A percentile compares a stretch with the other conserved stretches of the same genome.
Evolutionary conservation across 345 rosid species (phyloP).

Genomic region (Physaria fendleri): DNA sequence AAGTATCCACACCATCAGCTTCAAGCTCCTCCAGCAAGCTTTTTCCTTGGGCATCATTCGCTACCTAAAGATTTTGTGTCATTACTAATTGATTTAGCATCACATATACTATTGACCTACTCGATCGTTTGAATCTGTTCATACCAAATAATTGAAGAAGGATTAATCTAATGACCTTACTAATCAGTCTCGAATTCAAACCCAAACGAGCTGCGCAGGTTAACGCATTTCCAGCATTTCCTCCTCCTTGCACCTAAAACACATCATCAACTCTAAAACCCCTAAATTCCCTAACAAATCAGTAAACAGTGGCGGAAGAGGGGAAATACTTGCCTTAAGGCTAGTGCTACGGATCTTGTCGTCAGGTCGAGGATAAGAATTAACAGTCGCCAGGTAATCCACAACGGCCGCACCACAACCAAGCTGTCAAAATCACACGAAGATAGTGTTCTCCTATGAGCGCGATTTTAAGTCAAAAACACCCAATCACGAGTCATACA

Average conservation of each 20-base stretch:
- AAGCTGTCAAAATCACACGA: constrained; percentile 41
- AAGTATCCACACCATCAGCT: constrained; percentile 58
- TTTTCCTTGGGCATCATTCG: constrained; percentile 52
- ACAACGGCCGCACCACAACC: constrained; percentile 56
- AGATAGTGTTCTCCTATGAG: neutral
- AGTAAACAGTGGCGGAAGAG: neutral
- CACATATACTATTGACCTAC: neutral
- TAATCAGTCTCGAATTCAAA: constrained; percentile 49
- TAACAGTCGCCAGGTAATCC: constrained; percentile 73
- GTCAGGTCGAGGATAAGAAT: constrained; percentile 72
- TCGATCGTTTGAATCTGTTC: constrained; percentile 1
- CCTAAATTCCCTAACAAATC: neutral
- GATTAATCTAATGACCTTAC: constrained; percentile 36
- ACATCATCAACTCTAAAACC: neutral
- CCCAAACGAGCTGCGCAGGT: constrained; percentile 65
- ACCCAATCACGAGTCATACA: neutral
- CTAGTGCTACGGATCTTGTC: constrained; percentile 85
- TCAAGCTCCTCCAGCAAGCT: constrained; percentile 47
- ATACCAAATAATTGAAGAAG: neutral
- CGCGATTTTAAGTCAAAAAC: neutral
- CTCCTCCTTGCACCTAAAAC: constrained; percentile 63
- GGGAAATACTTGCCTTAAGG: constrained; percentile 37
- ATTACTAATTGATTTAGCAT: neutral
- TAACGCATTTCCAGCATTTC: constrained; percentile 62
- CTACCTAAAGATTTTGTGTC: constrained; percentile 29